Conservation (phyloP, 495 filamentous ascomycete species). For the Pseudomonodictys pantanalensis region DNA sequence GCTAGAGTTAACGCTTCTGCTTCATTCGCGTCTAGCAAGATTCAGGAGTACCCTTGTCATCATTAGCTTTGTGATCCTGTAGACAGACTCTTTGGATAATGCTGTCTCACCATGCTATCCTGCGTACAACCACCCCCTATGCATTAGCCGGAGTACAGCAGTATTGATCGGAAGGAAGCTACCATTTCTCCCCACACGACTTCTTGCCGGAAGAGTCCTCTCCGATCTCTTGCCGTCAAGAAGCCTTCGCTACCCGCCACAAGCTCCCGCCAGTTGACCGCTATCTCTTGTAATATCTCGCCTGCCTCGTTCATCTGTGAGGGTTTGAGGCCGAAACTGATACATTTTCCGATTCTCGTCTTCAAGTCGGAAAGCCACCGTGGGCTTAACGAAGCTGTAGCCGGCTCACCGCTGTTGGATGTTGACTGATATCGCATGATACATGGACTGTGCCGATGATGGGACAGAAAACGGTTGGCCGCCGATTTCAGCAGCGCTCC, state of each 20-base stretch:
- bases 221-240: constrained; percentile 60
- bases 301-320: constrained; percentile 62
- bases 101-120: constrained; percentile 56
- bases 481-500: not conserved
- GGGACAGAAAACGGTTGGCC: not conserved
- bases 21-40: not conserved
- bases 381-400: constrained; percentile 37
- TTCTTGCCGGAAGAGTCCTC: constrained; percentile 66
- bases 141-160: constrained; percentile 20
- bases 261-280: constrained; percentile 73
- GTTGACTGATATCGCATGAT: constrained; percentile 14
- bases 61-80: constrained; percentile 21
- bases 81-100: constrained; percentile 3
- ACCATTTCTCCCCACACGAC: constrained; percentile 95
- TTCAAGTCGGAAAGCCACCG: constrained; percentile 79
- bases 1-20: constrained; percentile 8
- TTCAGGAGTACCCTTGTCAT: constrained; percentile 28
- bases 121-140: constrained; percentile 34
- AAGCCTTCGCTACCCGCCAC: constrained; percentile 79
- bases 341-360: constrained; percentile 73
- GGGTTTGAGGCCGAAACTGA: constrained; percentile 68
- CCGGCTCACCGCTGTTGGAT: constrained; percentile 5
- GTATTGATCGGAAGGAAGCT: constrained; percentile 21
- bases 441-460: not conserved
- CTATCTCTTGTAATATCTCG: constrained; percentile 58